Evolutionary conservation across 1,284 basidiomycete species (phyloP).

Genomic region (Leccinum ponderosum): DNA sequence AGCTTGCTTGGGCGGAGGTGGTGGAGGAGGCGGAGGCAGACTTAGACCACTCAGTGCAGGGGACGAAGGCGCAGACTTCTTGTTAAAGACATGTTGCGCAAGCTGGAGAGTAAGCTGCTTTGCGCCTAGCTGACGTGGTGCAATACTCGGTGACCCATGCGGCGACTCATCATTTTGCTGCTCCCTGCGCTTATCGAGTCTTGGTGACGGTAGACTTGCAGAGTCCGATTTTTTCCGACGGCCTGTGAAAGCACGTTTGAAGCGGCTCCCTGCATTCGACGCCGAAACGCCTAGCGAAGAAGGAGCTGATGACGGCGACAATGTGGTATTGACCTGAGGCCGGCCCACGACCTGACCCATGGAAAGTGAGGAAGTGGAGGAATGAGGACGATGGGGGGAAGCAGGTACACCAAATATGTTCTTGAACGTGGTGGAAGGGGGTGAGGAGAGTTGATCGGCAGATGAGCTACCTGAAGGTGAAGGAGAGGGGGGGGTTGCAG

Average conservation of each 20-base stretch:
- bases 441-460: constrained; percentile 43
- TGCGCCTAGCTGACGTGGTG: constrained; percentile 27
- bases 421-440: constrained; percentile 38
- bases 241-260: constrained; percentile 63
- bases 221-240: constrained; percentile 68
- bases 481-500: constrained; percentile 39
- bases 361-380: constrained; percentile 34
- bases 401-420: constrained; percentile 36
- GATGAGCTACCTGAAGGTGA: constrained; percentile 34
- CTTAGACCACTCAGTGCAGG: constrained; percentile 28
- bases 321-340: constrained; percentile 28
- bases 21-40: constrained; percentile 28
- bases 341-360: constrained; percentile 45
- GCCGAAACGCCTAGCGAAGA: constrained; percentile 22
- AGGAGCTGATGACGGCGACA: constrained; percentile 32
- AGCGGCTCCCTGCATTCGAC: constrained; percentile 45
- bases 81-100: constrained; percentile 45
- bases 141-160: constrained; percentile 25
- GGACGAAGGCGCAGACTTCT: constrained; percentile 32
- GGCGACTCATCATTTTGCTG: constrained; percentile 22
- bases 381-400: constrained; percentile 38
- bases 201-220: constrained; percentile 25
- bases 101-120: constrained; percentile 40
- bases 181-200: constrained; percentile 33
- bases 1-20: constrained; percentile 38